A percentile compares a stretch with the other conserved stretches of the same genome.
phyloP scores from a whole-genome alignment of 202 grass and related monocot species.

The Zoysia matrella region DNA sequence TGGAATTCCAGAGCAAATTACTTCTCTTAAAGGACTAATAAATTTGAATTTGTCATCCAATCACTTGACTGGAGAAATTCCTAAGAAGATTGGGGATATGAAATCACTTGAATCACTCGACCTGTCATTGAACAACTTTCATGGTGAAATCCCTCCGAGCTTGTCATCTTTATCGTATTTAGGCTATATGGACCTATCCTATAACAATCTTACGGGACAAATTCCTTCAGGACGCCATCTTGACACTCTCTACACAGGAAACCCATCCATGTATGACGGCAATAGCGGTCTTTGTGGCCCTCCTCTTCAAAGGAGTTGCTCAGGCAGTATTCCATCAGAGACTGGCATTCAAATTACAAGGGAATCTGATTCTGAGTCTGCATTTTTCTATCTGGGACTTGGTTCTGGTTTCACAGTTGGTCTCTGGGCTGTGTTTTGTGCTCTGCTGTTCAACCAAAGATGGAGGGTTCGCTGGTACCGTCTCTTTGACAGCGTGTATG shows the following conservation, averaged over 20 bases:
- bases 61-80: background rate
- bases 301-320: conserved; percentile 28
- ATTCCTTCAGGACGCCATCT: conserved; percentile 42
- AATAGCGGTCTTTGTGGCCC: conserved; percentile 33
- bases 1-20: conserved; percentile 10
- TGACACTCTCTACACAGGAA: conserved; percentile 1
- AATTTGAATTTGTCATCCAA: conserved; percentile 49
- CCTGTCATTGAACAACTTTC: background rate
- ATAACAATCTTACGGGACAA: conserved; percentile 25
- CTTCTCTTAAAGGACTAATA: background rate
- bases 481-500: too few relatives aligned
- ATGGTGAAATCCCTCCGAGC: background rate
- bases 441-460: too few relatives aligned
- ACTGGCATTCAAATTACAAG: too few relatives aligned
- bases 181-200: conserved; percentile 30
- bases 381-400: too few relatives aligned
- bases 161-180: conserved; percentile 36
- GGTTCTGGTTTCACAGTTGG: too few relatives aligned
- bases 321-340: too few relatives aligned
- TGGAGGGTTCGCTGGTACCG: too few relatives aligned
- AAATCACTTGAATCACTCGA: background rate
- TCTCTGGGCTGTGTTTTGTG: too few relatives aligned
- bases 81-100: background rate
- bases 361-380: too few relatives aligned
- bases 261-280: conserved; percentile 4